These are phyloP conservation scores for Brassica balearica DNA, from an alignment of 441 rosid species.

Conservation along the genomic window DNA sequence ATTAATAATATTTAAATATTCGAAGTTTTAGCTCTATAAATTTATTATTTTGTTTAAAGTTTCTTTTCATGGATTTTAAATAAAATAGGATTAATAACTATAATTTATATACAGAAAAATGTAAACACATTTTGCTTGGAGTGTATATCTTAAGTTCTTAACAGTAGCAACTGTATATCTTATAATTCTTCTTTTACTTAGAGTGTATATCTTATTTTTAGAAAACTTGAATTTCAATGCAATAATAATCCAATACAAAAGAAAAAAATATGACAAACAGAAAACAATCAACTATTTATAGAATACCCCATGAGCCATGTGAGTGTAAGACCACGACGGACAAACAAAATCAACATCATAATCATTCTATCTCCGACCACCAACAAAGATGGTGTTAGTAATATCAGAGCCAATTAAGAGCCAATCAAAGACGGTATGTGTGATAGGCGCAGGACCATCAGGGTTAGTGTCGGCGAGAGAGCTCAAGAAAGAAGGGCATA, in stretches of 20 bases:
- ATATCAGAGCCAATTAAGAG: slow-evolving; percentile 23
- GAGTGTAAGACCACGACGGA: slow-evolving; percentile 8
- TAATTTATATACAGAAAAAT: not conserved
- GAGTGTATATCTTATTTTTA: not conserved
- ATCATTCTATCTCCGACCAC: slow-evolving; percentile 8
- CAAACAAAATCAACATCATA: not conserved
- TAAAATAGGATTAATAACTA: not conserved
- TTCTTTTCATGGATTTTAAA: not conserved
- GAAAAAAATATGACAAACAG: not conserved
- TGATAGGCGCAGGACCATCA: slow-evolving; percentile 89
- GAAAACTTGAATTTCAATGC: not conserved
- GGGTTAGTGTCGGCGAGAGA: slow-evolving; percentile 89
- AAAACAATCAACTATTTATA: slow-evolving; percentile 21
- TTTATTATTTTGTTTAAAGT: not conserved
- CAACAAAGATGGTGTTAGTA: slow-evolving; percentile 27
- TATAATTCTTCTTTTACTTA: not conserved
- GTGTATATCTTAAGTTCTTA: not conserved
- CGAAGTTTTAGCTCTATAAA: not conserved
- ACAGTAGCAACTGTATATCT: not conserved
- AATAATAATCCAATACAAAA: not conserved
- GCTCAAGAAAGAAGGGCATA: slow-evolving; percentile 74
- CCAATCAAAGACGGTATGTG: slow-evolving; percentile 60
- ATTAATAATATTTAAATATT: not conserved
- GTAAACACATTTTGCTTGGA: slow-evolving; percentile 1
- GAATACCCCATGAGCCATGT: slow-evolving; percentile 6